Base-by-base conservation (phyloP, 108 stramenopile species). In the Asterionellopsis glacialis region DNA sequence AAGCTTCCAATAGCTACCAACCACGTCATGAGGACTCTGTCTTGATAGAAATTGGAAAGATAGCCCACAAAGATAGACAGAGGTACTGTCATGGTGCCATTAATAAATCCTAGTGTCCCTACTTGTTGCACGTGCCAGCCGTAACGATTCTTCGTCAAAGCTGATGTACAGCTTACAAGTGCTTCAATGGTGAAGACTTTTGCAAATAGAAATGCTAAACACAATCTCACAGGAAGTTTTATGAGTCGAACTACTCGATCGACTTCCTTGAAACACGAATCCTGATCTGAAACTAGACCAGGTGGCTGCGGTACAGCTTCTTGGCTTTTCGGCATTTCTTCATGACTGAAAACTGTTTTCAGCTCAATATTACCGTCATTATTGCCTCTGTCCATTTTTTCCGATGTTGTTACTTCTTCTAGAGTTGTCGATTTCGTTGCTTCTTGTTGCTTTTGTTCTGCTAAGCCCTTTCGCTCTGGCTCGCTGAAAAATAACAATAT, bases 171-270 rank as follows among this genome's bases (percentile, higher is more conserved):
- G 42, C 85, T 85, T 14, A 87, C 82, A 23, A 88, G 56, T 14
- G 76, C 77, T 73, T 95, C 91, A 10, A 88, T 77, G 12, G 85
- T 78, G 65, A 95, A 91, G 44, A 85, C 87, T 65, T 90, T 90
- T 48, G 80, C 67, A 66, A 95, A 91, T n/a, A 88, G 58, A 15
- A 88, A 70, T 18, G 70, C 67, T 61, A 90, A 67, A 62, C 84
- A 89, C 2, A 89, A 50, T 22, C 72, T 75, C 0, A 83, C 82
- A 4, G 88, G 75, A 26, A 69, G 59, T 0, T 73, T 82, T 16
- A 89, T 63, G 33, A 77, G 55, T 15, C 33, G 39, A 11, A 55
- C 51, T 79, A 74, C 19, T 47, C 33, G 45, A 40, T 69, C 10
- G 68, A 51, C 45, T 33, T 33, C 33, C 7, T 33, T 33, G 33